phyloP scores from a whole-genome alignment of 2,329 filamentous ascomycete genomes.

The Fusarium multiceps region DNA sequence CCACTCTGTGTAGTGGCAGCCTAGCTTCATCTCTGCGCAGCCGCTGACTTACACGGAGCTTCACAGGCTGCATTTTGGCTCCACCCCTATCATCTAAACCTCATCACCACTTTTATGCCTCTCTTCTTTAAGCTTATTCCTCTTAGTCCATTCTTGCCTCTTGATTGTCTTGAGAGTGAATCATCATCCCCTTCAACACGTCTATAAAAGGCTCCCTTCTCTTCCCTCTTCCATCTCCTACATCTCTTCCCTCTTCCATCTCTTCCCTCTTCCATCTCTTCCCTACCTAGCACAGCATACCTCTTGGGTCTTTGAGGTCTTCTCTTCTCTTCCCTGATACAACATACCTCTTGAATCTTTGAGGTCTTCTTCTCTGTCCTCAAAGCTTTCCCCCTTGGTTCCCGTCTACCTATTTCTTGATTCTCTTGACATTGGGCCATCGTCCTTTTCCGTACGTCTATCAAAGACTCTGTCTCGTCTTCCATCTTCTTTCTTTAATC shows the following conservation, averaged over 20 bases:
- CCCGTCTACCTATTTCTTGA: neutral
- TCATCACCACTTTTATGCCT: constrained; percentile 5
- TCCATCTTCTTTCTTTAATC: neutral
- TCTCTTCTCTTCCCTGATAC: neutral
- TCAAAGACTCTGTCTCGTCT: neutral
- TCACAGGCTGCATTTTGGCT: constrained; percentile 12
- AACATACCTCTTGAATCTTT: too few relatives aligned
- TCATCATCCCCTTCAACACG: neutral
- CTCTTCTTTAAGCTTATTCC: neutral
- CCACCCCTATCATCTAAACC: constrained; percentile 4
- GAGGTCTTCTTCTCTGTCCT: too few relatives aligned
- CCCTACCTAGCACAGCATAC: neutral
- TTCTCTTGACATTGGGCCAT: neutral
- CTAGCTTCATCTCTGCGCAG: constrained; percentile 2
- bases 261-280: neutral
- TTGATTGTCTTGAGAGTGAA: neutral
- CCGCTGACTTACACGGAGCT: constrained; percentile 21
- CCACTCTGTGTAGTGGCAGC: neutral
- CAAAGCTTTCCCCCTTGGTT: too few relatives aligned
- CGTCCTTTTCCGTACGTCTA: neutral
- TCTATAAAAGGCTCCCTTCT: constrained; percentile 6
- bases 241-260: neutral
- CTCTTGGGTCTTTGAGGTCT: neutral
- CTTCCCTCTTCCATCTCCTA: neutral
- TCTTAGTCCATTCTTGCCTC: neutral